These are phyloP conservation scores for slime mould (Dictyostelium discoideum) DNA, from an alignment of 78 protist species.

Conservation along the genomic window DNA sequence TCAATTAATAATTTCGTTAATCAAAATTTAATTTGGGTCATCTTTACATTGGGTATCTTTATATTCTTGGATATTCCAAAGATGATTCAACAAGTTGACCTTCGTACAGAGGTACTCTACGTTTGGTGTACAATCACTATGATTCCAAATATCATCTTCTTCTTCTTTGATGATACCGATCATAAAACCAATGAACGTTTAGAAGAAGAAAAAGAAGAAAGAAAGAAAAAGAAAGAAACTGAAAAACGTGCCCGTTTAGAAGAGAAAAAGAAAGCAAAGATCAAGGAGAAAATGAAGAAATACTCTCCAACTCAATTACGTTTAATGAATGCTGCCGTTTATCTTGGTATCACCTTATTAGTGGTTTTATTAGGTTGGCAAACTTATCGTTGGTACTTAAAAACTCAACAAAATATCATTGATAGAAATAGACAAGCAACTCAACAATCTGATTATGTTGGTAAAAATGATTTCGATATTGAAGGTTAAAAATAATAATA, in stretches of 20 bases:
- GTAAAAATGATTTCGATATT: neutral
- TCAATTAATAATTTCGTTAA: slow-evolving; percentile 51
- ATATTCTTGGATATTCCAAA: slow-evolving; percentile 71
- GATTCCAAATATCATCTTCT: slow-evolving; percentile 68
- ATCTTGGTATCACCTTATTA: slow-evolving; percentile 10
- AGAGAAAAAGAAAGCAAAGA: slow-evolving; percentile 33
- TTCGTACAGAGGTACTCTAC: slow-evolving; percentile 45
- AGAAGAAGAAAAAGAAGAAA: slow-evolving; percentile 52
- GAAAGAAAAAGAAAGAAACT: slow-evolving; percentile 43
- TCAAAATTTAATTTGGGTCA: slow-evolving; percentile 66
- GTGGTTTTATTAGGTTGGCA: slow-evolving; percentile 50
- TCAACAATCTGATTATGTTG: neutral
- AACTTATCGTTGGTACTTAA: slow-evolving; percentile 81
- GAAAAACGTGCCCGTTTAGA: slow-evolving; percentile 28
- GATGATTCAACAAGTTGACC: slow-evolving; percentile 77
- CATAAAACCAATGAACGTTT: slow-evolving; percentile 33
- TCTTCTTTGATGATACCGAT: slow-evolving; percentile 69
- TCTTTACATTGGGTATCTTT: slow-evolving; percentile 49
- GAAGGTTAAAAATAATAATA: slow-evolving; percentile 6
- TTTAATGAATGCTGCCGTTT: slow-evolving; percentile 28
- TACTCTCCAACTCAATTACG: slow-evolving; percentile 49
- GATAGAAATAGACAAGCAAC: slow-evolving; percentile 27
- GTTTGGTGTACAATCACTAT: slow-evolving; percentile 75
- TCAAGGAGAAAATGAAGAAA: slow-evolving; percentile 39
- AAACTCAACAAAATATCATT: slow-evolving; percentile 63